Conservation (phyloP, 1,139 yeast genomes). For the Sugiyamaella neomexicana region DNA sequence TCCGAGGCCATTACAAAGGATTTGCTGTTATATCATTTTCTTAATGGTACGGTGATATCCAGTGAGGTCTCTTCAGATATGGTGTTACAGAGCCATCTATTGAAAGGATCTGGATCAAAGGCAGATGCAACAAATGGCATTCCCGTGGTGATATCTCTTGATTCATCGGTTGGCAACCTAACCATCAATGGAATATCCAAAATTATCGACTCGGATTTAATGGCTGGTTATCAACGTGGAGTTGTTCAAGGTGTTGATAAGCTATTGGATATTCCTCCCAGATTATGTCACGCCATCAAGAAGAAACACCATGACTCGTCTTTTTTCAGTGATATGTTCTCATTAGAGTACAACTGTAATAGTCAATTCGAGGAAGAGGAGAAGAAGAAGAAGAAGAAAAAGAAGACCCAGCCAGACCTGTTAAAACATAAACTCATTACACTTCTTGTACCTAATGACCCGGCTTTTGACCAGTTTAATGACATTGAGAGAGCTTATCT, state of each 20-base stretch:
- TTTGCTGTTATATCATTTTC: constrained; percentile 40
- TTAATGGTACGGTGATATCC: constrained; percentile 35
- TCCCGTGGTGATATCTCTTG: constrained; percentile 12
- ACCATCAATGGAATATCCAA: constrained; percentile 39
- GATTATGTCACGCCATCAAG: constrained; percentile 47
- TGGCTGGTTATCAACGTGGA: constrained; percentile 69
- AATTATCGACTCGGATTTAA: constrained; percentile 62
- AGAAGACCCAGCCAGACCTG: background rate
- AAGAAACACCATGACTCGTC: constrained; percentile 26
- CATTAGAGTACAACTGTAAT: constrained; percentile 30
- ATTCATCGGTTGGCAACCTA: background rate
- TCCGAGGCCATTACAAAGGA: constrained; percentile 33
- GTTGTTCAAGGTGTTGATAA: constrained; percentile 70
- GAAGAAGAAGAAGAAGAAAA: no score
- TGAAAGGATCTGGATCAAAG: constrained; percentile 4
- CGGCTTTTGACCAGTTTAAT: constrained; percentile 42
- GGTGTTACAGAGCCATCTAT: constrained; percentile 23
- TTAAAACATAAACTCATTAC: constrained; percentile 36
- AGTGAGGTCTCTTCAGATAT: constrained; percentile 23
- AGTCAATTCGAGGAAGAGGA: background rate
- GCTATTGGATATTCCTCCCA: constrained; percentile 48
- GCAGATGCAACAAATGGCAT: constrained; percentile 2
- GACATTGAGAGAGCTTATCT: constrained; percentile 53
- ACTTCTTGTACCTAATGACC: constrained; percentile 50
- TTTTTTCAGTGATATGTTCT: constrained; percentile 32